These are phyloP conservation scores for Vaccinium darrowii DNA, from an alignment of 148 eudicot genomes.

Conservation along the genomic window DNA sequence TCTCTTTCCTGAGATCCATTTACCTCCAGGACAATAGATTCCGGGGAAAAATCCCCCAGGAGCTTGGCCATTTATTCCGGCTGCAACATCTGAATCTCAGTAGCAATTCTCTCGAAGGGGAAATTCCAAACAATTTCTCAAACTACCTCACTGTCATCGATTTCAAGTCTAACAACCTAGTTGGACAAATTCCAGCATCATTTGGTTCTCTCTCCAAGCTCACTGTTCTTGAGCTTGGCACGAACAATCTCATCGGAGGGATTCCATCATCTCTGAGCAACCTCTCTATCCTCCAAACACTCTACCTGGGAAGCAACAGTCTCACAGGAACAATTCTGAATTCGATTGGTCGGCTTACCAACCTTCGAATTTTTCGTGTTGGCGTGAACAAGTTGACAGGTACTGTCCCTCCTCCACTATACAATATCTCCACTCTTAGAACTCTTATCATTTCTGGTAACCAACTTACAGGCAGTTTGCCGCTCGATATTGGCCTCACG, in stretches of 20 bases:
- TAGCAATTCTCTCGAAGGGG: conserved; percentile 5
- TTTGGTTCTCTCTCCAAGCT: conserved; percentile 9
- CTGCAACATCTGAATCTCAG: background rate
- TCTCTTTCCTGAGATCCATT: conserved; percentile 7
- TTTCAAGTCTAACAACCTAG: background rate
- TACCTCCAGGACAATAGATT: background rate
- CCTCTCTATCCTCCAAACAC: conserved; percentile 4
- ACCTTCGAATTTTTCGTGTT: background rate
- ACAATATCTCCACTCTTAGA: background rate
- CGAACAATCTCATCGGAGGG: conserved; percentile 8
- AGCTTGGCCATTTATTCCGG: background rate
- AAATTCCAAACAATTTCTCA: conserved; percentile 9
- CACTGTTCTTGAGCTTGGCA: background rate
- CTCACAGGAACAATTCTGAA: conserved; percentile 2
- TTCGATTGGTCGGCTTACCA: background rate
- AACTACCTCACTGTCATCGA: background rate
- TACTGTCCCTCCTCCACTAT: conserved; percentile 6
- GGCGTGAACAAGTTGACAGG: conserved; percentile 2
- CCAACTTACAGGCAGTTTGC: conserved; percentile 8
- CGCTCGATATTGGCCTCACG: background rate
- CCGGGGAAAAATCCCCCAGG: conserved; percentile 10
- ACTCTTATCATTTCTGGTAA: background rate
- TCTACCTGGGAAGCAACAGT: background rate
- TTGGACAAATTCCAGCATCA: conserved; percentile 1
- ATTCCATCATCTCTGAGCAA: conserved; percentile 18